phyloP scores from a whole-genome alignment of 2,329 filamentous ascomycete genomes.

The Colletotrichum simmondsii region DNA sequence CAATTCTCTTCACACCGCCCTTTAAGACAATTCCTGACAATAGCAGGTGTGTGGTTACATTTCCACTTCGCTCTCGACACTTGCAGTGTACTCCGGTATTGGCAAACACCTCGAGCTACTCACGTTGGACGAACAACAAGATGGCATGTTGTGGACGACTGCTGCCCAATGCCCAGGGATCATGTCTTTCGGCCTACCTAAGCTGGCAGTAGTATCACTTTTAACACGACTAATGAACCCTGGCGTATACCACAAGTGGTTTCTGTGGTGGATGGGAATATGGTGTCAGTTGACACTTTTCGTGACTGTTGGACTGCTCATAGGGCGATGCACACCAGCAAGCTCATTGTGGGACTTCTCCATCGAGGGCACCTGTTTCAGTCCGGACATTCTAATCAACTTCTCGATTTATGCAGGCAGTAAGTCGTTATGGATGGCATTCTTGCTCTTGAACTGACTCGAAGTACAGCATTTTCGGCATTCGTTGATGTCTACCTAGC shows the following conservation, averaged over 20 bases:
- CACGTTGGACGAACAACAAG: slow-evolving; percentile 40
- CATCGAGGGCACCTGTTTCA: slow-evolving; percentile 47
- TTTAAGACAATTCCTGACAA: neutral
- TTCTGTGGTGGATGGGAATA: slow-evolving; percentile 49
- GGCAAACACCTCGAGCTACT: slow-evolving; percentile 51
- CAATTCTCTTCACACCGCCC: neutral
- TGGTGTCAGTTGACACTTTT: slow-evolving; percentile 44
- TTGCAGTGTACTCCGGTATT: slow-evolving; percentile 49
- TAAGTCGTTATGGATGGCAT: slow-evolving; percentile 32
- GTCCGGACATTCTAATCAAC: slow-evolving; percentile 46
- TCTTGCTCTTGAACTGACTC: neutral
- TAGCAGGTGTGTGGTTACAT: slow-evolving; percentile 9
- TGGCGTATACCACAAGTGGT: slow-evolving; percentile 42
- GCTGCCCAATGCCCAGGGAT: slow-evolving; percentile 50
- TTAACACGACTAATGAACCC: slow-evolving; percentile 51
- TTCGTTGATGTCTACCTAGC: slow-evolving; percentile 55
- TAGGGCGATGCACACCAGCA: slow-evolving; percentile 53
- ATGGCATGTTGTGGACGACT: slow-evolving; percentile 48
- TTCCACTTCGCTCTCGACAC: slow-evolving; percentile 46
- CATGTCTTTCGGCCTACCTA: slow-evolving; percentile 52
- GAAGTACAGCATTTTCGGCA: slow-evolving; percentile 45
- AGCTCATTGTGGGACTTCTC: slow-evolving; percentile 51
- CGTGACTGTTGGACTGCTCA: slow-evolving; percentile 50
- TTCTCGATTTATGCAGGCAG: slow-evolving; percentile 53
- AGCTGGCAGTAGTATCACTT: slow-evolving; percentile 53